Evolutionary conservation across 441 rosid genomes (phyloP).

Genomic region (Populus tomentosa): DNA sequence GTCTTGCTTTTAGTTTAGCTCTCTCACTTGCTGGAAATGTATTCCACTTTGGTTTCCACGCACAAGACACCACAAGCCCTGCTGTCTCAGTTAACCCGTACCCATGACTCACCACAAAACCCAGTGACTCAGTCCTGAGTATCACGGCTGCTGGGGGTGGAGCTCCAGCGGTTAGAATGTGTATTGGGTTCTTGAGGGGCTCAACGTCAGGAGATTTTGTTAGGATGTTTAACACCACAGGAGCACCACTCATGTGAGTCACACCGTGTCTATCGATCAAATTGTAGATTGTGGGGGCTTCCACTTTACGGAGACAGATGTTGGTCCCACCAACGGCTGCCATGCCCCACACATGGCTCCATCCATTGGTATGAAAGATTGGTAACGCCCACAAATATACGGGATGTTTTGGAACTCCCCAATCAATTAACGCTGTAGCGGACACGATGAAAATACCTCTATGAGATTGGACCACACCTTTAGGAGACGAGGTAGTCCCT

Average conservation of each 20-base stretch:
- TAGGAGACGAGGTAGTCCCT: slow-evolving; percentile 86
- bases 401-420: slow-evolving; percentile 64
- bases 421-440: slow-evolving; percentile 46
- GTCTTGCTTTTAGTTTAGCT: slow-evolving; percentile 60
- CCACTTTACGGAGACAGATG: slow-evolving; percentile 62
- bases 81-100: slow-evolving; percentile 72
- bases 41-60: slow-evolving; percentile 76
- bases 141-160: slow-evolving; percentile 78
- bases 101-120: slow-evolving; percentile 69
- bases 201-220: slow-evolving; percentile 27
- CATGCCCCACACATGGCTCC: slow-evolving; percentile 78
- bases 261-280: slow-evolving; percentile 47
- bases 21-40: slow-evolving; percentile 51
- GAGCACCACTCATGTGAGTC: slow-evolving; percentile 89
- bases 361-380: slow-evolving; percentile 80
- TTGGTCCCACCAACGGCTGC: slow-evolving; percentile 79
- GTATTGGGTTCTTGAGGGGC: slow-evolving; percentile 40
- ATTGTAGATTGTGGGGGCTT: slow-evolving; percentile 37
- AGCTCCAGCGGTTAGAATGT: slow-evolving; percentile 70
- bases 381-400: slow-evolving; percentile 80
- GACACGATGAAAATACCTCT: slow-evolving; percentile 44
- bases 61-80: slow-evolving; percentile 57
- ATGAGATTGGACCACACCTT: slow-evolving; percentile 78
- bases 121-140: slow-evolving; percentile 53
- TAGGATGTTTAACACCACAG: slow-evolving; percentile 80